A percentile compares a stretch with the other conserved stretches of the same genome.
Evolutionary conservation across 305 asterid species (phyloP).

Genomic region (Nicotiana rustica): DNA sequence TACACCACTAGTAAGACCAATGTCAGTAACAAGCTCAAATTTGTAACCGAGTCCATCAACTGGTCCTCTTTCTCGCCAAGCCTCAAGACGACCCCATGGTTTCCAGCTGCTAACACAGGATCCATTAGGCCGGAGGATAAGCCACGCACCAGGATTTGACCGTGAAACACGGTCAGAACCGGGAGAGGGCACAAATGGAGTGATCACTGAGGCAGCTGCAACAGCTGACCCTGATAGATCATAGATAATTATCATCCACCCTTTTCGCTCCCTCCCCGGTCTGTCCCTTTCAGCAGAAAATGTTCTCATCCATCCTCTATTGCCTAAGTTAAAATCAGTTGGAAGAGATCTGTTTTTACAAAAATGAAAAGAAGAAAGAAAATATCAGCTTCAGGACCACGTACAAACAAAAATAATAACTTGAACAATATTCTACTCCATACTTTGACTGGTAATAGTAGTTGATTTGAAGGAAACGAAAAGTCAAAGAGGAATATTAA

Average conservation of each 20-base stretch:
- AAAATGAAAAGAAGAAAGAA: not conserved
- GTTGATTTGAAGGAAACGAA: not conserved
- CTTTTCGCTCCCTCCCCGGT: slow-evolving; percentile 68
- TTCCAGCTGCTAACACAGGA: slow-evolving; percentile 77
- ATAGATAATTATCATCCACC: slow-evolving; percentile 78
- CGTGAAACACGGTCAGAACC: slow-evolving; percentile 81
- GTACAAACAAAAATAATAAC: not conserved
- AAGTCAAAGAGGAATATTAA: slow-evolving; percentile 41
- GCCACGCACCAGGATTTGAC: slow-evolving; percentile 91
- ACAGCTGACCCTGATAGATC: slow-evolving; percentile 90
- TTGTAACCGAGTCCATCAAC: slow-evolving; percentile 77
- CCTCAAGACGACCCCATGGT: slow-evolving; percentile 96
- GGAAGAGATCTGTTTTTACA: slow-evolving; percentile 63
- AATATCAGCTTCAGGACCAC: not conserved
- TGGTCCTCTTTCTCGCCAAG: slow-evolving; percentile 83
- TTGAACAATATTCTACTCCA: not conserved
- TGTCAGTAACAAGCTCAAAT: slow-evolving; percentile 70
- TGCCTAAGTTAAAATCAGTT: slow-evolving; percentile 63
- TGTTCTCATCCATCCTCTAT: slow-evolving; percentile 68
- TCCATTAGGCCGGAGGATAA: slow-evolving; percentile 79
- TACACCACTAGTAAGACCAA: slow-evolving; percentile 57
- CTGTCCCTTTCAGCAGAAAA: slow-evolving; percentile 54
- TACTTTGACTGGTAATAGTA: not conserved
- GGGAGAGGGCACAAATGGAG: slow-evolving; percentile 84
- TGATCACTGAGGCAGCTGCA: slow-evolving; percentile 92